Evolutionary conservation across 169 alveolate genomes (phyloP).

Genomic region (Eimeria sp.): DNA sequence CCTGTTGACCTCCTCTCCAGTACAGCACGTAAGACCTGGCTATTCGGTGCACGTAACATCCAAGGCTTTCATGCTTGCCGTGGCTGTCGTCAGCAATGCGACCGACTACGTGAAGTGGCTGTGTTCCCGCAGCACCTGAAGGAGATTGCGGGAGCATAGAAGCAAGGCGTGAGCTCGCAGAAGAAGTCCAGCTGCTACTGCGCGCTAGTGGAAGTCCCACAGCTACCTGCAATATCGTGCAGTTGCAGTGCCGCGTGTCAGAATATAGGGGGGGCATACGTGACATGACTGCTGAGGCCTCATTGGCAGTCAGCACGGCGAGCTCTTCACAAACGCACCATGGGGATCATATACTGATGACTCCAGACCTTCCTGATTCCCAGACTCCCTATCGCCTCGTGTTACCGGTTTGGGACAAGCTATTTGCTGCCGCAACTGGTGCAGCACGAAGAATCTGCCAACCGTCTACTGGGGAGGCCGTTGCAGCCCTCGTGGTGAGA

Average conservation of each 20-base stretch:
- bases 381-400: constrained; percentile 25
- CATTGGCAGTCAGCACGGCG: constrained; percentile 28
- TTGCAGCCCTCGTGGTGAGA: constrained; percentile 54
- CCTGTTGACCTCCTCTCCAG: constrained; percentile 54
- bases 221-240: constrained; percentile 55
- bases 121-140: constrained; percentile 60
- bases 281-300: constrained; percentile 53
- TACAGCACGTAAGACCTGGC: constrained; percentile 37
- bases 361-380: constrained; percentile 43
- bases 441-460: neutral
- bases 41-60: neutral
- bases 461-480: constrained; percentile 7
- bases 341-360: constrained; percentile 14
- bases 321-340: neutral
- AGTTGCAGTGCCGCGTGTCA: constrained; percentile 74
- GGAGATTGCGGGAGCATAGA: constrained; percentile 10
- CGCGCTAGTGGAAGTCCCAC: constrained; percentile 60
- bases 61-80: neutral
- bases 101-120: neutral
- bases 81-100: neutral
- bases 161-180: constrained; percentile 17
- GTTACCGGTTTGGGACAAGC: constrained; percentile 58
- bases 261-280: constrained; percentile 61
- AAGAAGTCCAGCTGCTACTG: constrained; percentile 39
- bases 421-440: constrained; percentile 44